Evolutionary conservation across 305 asterid species (phyloP).

Genomic region (Caryopteris hybrid): DNA sequence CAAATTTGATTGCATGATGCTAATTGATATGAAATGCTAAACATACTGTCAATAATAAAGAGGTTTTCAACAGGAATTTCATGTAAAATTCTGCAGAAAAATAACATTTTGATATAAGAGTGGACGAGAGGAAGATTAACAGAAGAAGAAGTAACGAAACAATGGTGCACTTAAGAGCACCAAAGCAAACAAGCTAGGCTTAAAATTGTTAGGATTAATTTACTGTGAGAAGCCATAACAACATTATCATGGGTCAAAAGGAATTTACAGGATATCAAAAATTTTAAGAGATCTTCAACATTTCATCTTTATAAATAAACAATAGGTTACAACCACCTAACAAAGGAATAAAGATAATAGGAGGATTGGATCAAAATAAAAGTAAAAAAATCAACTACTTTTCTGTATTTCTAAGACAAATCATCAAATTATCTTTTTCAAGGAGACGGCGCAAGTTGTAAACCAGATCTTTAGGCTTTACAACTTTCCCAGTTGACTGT

Average conservation of each 20-base stretch:
- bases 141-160: neutral
- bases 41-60: neutral
- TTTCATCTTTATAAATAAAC: neutral
- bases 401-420: neutral
- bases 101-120: neutral
- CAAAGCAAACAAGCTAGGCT: neutral
- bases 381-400: neutral
- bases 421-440: neutral
- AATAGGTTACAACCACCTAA: neutral
- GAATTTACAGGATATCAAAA: neutral
- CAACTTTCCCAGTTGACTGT: conserved; percentile 83
- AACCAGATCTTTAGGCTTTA: conserved; percentile 97
- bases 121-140: neutral
- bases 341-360: too few relatives aligned
- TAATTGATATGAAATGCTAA: neutral
- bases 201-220: neutral
- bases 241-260: neutral
- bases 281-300: neutral
- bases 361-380: neutral
- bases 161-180: neutral
- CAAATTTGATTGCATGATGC: neutral
- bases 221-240: neutral
- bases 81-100: neutral
- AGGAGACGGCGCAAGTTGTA: conserved; percentile 96
- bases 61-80: neutral